A percentile compares a stretch with the other conserved stretches of the same genome.
Conservation (phyloP, 2,329 filamentous ascomycete genomes). For the Calonectria hongkongensis region DNA sequence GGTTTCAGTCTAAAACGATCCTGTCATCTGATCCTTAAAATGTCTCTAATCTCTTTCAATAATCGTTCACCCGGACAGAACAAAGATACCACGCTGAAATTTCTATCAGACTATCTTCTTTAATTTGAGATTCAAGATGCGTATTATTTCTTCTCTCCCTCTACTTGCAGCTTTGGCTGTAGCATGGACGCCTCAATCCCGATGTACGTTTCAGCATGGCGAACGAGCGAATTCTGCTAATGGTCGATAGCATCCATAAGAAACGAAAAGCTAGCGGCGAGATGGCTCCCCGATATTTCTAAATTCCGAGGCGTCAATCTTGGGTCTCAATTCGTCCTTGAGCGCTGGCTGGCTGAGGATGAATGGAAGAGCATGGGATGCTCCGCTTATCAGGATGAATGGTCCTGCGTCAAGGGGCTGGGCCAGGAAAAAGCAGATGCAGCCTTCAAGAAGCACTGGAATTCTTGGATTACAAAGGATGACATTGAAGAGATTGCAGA, state of each 20-base stretch:
- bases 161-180: neutral
- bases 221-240: neutral
- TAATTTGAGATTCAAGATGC: neutral
- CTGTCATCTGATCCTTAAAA: constrained; percentile 9
- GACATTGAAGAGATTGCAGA: constrained; percentile 52
- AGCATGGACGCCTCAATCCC: constrained; percentile 2
- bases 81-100: neutral
- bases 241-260: neutral
- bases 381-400: constrained; percentile 51
- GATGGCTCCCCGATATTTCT: constrained; percentile 41
- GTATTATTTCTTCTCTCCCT: neutral
- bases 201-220: neutral
- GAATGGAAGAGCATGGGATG: constrained; percentile 54
- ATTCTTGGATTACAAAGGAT: constrained; percentile 48
- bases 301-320: constrained; percentile 55
- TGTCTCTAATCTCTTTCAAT: neutral
- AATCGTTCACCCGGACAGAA: neutral
- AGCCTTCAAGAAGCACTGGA: constrained; percentile 53
- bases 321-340: constrained; percentile 54
- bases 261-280: constrained; percentile 24
- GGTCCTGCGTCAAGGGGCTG: constrained; percentile 51
- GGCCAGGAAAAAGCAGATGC: constrained; percentile 50
- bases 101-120: neutral
- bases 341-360: constrained; percentile 53
- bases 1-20: neutral